A percentile compares a stretch with the other conserved stretches of the same genome.
phyloP scores from a whole-genome alignment of 1,139 yeast genomes.

The Pneumocystis carinii region DNA sequence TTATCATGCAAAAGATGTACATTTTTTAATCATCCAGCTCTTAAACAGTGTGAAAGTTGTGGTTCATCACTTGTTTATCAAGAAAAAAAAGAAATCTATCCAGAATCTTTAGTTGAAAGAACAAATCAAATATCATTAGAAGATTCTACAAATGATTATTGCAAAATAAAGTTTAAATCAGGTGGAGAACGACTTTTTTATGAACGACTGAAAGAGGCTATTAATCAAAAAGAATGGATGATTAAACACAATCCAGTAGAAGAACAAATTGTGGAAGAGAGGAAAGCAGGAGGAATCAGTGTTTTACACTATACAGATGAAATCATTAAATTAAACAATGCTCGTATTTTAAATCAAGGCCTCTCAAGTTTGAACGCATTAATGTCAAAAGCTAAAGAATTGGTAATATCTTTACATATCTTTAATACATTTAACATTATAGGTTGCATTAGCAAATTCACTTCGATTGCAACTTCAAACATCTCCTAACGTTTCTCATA shows the following conservation, averaged over 20 bases:
- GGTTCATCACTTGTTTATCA: constrained; percentile 41
- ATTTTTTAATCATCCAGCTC: constrained; percentile 66
- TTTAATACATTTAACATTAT: neutral
- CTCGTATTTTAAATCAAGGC: constrained; percentile 45
- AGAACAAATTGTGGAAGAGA: constrained; percentile 11
- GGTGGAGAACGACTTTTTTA: constrained; percentile 3
- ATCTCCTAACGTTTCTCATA: constrained; percentile 13
- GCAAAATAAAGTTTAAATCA: constrained; percentile 3
- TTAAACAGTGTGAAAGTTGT: constrained; percentile 74
- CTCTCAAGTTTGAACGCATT: constrained; percentile 63
- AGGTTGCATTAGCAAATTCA: constrained; percentile 34
- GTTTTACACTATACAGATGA: constrained; percentile 52
- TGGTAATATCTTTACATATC: constrained; percentile 26
- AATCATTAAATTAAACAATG: constrained; percentile 46
- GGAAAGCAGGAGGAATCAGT: constrained; percentile 40
- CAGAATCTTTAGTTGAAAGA: constrained; percentile 15
- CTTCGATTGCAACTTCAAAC: constrained; percentile 28
- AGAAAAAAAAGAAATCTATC: constrained; percentile 20
- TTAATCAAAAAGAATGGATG: neutral
- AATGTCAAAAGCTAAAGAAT: constrained; percentile 63
- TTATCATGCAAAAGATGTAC: constrained; percentile 68
- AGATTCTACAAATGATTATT: constrained; percentile 13
- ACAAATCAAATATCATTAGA: constrained; percentile 16
- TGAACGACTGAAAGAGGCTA: constrained; percentile 1
- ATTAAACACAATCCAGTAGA: constrained; percentile 5